Conservation (phyloP, 768 basidiomycete species). For the Leccinum truebloodii region DNA sequence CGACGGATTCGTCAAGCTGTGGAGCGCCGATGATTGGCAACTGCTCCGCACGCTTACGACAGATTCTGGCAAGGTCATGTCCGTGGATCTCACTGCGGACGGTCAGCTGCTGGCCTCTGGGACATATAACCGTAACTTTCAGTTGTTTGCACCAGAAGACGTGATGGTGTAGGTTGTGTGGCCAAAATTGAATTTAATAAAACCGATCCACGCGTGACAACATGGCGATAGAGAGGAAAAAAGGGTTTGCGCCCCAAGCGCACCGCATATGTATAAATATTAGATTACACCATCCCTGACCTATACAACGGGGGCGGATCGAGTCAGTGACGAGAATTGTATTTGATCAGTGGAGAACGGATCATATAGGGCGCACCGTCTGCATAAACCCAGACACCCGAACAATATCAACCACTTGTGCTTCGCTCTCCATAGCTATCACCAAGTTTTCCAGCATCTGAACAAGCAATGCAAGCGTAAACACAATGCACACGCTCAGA, state of each 20-base stretch:
- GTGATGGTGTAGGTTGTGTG: constrained; percentile 31
- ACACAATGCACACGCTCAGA: constrained; percentile 20
- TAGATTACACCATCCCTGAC: constrained; percentile 45
- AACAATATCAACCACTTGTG: constrained; percentile 77
- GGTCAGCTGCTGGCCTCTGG: constrained; percentile 85
- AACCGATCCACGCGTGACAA: constrained; percentile 32
- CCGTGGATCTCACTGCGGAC: constrained; percentile 86
- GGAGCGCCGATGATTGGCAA: constrained; percentile 99
- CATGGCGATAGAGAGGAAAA: constrained; percentile 27
- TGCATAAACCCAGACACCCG: constrained; percentile 92
- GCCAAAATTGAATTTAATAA: constrained; percentile 24
- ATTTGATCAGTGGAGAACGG: constrained; percentile 22
- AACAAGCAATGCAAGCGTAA: constrained; percentile 28
- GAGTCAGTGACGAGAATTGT: constrained; percentile 22
- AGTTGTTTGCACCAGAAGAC: constrained; percentile 85
- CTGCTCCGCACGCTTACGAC: constrained; percentile 84
- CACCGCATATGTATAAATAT: constrained; percentile 25
- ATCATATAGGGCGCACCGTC: constrained; percentile 52
- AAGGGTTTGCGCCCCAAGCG: constrained; percentile 8
- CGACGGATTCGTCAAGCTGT: constrained; percentile 92
- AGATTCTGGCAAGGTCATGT: constrained; percentile 99
- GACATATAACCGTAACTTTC: constrained; percentile 93
- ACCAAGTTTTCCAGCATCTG: constrained; percentile 86
- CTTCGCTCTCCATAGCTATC: constrained; percentile 85
- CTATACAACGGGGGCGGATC: constrained; percentile 22